Percentiles rank a stretch among this genome's conserved stretches.
Evolutionary conservation across 805 yeast genomes (phyloP).

Genomic region (Zygoascus biomembranicola): DNA sequence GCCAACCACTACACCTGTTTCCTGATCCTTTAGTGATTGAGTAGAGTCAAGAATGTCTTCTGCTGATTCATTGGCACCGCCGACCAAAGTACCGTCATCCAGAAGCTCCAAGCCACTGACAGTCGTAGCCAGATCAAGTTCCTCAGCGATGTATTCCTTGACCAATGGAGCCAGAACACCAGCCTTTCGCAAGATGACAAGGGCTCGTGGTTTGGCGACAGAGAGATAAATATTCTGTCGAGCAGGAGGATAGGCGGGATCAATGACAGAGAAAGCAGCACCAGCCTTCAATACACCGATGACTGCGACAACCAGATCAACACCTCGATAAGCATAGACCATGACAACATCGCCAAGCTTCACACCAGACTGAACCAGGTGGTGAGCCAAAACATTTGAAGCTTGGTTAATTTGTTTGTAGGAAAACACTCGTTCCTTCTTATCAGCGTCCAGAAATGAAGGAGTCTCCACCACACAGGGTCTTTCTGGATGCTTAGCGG

Average conservation of each 20-base stretch:
- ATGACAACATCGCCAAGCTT: conserved; percentile 89
- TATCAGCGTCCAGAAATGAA: conserved; percentile 37
- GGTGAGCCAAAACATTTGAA: conserved; percentile 87
- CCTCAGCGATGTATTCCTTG: conserved; percentile 63
- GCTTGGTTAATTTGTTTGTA: conserved; percentile 88
- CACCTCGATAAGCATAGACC: conserved; percentile 97
- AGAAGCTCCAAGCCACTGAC: conserved; percentile 71
- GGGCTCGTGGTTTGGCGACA: conserved; percentile 89
- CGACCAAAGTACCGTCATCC: conserved; percentile 63
- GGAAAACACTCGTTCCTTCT: conserved; percentile 62
- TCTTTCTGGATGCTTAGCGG: conserved; percentile 75
- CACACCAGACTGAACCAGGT: conserved; percentile 72
- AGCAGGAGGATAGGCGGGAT: conserved; percentile 98
- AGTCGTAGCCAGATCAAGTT: conserved; percentile 62
- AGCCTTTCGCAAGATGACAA: conserved; percentile 85
- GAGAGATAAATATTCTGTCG: conserved; percentile 88
- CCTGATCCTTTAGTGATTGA: conserved; percentile 39
- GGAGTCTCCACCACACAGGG: conserved; percentile 91
- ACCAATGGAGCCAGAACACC: conserved; percentile 75
- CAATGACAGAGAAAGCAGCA: conserved; percentile 96
- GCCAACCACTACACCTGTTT: conserved; percentile 88
- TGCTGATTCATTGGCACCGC: conserved; percentile 31
- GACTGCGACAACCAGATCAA: conserved; percentile 91
- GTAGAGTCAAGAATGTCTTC: conserved; percentile 46
- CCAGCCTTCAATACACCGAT: conserved; percentile 98